A percentile compares a stretch with the other conserved stretches of the same genome.
These are phyloP conservation scores for Lentithecium fluviatile DNA, from an alignment of 495 filamentous ascomycete genomes.

Conservation along the genomic window DNA sequence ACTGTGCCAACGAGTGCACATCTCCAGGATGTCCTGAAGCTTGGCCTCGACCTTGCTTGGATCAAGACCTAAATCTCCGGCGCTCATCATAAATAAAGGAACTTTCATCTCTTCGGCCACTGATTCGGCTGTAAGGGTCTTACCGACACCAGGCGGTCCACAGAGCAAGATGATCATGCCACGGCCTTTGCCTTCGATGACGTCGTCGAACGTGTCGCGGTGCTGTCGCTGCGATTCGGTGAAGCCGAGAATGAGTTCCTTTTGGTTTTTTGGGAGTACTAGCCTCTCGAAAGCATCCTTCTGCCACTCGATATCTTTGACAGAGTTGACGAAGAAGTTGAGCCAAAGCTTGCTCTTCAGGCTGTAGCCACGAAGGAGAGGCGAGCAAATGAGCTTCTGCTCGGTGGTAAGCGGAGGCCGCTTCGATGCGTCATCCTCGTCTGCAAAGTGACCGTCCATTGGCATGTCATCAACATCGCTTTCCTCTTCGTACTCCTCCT, in stretches of 20 bases:
- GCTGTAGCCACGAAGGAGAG: conserved; percentile 46
- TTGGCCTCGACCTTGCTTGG: conserved; percentile 41
- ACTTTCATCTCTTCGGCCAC: conserved; percentile 46
- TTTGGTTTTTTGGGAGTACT: conserved; percentile 47
- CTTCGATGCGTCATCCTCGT: conserved; percentile 40
- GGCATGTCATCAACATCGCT: conserved; percentile 41
- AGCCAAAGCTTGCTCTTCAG: conserved; percentile 51
- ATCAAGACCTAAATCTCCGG: conserved; percentile 44
- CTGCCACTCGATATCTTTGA: conserved; percentile 47
- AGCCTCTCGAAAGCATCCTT: conserved; percentile 48
- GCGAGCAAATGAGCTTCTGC: conserved; percentile 43
- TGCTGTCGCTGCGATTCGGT: conserved; percentile 49
- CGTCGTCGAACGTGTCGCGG: conserved; percentile 51
- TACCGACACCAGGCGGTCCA: conserved; percentile 45
- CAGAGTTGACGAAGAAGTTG: conserved; percentile 45
- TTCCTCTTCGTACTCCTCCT: conserved; percentile 23
- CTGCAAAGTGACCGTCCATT: conserved; percentile 41
- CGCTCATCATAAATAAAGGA: conserved; percentile 45
- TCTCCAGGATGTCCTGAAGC: conserved; percentile 44
- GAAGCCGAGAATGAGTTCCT: conserved; percentile 55
- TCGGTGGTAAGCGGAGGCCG: conserved; percentile 39
- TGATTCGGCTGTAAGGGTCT: conserved; percentile 45
- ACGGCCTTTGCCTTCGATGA: conserved; percentile 54
- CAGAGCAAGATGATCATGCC: conserved; percentile 45
- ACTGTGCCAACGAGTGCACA: conserved; percentile 46